A percentile compares a stretch with the other conserved stretches of the same genome.
Conservation (phyloP, 1,284 basidiomycete species). For the Pyrrhoderma lamaoense region DNA sequence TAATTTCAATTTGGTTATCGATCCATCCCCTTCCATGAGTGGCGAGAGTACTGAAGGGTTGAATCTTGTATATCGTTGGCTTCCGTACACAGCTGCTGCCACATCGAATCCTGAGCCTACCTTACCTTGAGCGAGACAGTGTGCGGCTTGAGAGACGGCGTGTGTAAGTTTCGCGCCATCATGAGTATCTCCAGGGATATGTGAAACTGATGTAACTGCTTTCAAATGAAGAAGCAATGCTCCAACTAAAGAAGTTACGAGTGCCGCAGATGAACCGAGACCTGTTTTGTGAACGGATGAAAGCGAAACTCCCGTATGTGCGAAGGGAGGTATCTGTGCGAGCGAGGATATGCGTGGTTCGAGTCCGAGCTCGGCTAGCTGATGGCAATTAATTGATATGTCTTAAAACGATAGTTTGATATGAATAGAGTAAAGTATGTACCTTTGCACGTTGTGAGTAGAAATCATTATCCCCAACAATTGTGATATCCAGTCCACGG, state of each 20-base stretch:
- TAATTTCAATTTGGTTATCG: conserved; percentile 25
- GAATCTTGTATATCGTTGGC: conserved; percentile 90
- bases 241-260: conserved; percentile 92
- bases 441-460: conserved; percentile 91
- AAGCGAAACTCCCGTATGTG: conserved; percentile 61
- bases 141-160: conserved; percentile 92
- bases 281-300: conserved; percentile 94
- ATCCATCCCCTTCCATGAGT: conserved; percentile 54
- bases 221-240: conserved; percentile 76
- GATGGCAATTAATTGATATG: conserved; percentile 5
- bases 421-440: conserved; percentile 21
- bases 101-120: conserved; percentile 98
- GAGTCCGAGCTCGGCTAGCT: conserved; percentile 58
- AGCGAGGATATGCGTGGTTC: conserved; percentile 58
- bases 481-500: conserved; percentile 64
- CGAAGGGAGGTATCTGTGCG: conserved; percentile 64
- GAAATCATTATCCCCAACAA: conserved; percentile 95
- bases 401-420: conserved; percentile 3
- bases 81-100: conserved; percentile 89
- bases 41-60: conserved; percentile 62
- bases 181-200: conserved; percentile 38
- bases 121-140: conserved; percentile 97
- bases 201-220: conserved; percentile 48
- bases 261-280: conserved; percentile 91
- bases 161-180: conserved; percentile 62